Evolutionary conservation across 2,329 filamentous ascomycete species (phyloP).

Genomic region (Exophiala mesophila): DNA sequence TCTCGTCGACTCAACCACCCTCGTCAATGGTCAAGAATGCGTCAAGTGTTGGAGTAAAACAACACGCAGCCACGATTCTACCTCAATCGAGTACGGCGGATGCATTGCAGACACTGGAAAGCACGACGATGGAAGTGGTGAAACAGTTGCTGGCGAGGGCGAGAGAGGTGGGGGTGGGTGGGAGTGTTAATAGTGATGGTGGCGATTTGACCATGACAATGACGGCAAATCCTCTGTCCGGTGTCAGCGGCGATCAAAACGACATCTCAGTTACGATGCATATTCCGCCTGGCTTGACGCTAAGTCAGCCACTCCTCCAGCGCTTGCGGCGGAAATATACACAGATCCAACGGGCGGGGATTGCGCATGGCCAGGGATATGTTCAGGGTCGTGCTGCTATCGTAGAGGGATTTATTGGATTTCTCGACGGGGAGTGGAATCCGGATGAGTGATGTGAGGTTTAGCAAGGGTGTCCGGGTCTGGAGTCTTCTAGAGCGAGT

Average conservation of each 20-base stretch:
- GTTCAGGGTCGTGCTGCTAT: constrained; percentile 34
- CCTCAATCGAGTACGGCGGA: constrained; percentile 36
- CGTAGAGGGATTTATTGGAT: constrained; percentile 42
- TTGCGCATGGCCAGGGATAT: constrained; percentile 33
- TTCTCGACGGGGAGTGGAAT: constrained; percentile 41
- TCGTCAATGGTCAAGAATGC: constrained; percentile 20
- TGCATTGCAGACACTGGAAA: constrained; percentile 41
- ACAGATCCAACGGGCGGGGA: constrained; percentile 36
- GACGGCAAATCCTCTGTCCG: neutral
- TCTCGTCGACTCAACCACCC: constrained; percentile 20
- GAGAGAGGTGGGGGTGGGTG: constrained; percentile 6
- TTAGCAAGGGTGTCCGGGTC: no score
- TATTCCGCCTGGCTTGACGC: constrained; percentile 23
- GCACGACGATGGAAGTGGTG: constrained; percentile 24
- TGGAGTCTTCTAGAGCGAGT: no score
- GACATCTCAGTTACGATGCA: constrained; percentile 9
- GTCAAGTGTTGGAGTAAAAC: constrained; percentile 32
- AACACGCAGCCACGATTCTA: constrained; percentile 41
- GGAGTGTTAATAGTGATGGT: constrained; percentile 10
- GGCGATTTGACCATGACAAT: constrained; percentile 11
- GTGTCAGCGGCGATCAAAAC: neutral
- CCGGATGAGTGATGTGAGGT: constrained; percentile 8
- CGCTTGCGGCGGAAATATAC: constrained; percentile 44
- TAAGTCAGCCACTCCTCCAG: constrained; percentile 41
- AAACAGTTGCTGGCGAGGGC: constrained; percentile 18